Evolutionary conservation across 768 basidiomycete species (phyloP), one percentile per base, ranked within the genome.

Genomic region (Mycena epipterygia): DNA sequence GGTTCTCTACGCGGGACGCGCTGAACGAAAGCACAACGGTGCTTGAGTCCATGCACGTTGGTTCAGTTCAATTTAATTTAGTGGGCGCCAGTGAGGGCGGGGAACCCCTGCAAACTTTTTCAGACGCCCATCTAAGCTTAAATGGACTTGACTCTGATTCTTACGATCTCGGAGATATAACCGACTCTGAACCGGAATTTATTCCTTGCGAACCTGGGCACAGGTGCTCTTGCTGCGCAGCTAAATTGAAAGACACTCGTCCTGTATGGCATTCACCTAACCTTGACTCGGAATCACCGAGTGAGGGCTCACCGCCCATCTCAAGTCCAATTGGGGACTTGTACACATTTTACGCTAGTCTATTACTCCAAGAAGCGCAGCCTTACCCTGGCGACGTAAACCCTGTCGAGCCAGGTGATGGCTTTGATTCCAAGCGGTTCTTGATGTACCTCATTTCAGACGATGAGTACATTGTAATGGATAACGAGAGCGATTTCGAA

Each of bases 81-180:
- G 2, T 2, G n/a, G 39, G 23, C 27, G 33, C 30, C 35, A 27
- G 39, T 5, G 61, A 62, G 61, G 61, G 61, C 60, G 60, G 52
- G 51, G 60, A 63, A 63, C 60, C 67, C 39, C 39, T 41, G 5
- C 8, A 41, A 41, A 41, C 39, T 3, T 46, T 58, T n/a, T n/a
- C n/a, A n/a, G n/a, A n/a, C n/a, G n/a, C n/a, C n/a, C n/a, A n/a
- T n/a, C n/a, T n/a, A n/a, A n/a, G n/a, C n/a, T n/a, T n/a, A n/a
- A n/a, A n/a, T n/a, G n/a, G n/a, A n/a, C n/a, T n/a, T n/a, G n/a
- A n/a, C n/a, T n/a, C n/a, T n/a, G n/a, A n/a, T n/a, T n/a, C n/a
- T n/a, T n/a, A n/a, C 8, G 41, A 56, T n/a, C n/a, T n/a, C n/a
- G n/a, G n/a, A n/a, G n/a, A n/a, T 25, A n/a, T n/a, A n/a, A n/a